Evolutionary conservation across 2,329 filamentous ascomycete species (phyloP).

Genomic region (Cytospora chrysosperma): DNA sequence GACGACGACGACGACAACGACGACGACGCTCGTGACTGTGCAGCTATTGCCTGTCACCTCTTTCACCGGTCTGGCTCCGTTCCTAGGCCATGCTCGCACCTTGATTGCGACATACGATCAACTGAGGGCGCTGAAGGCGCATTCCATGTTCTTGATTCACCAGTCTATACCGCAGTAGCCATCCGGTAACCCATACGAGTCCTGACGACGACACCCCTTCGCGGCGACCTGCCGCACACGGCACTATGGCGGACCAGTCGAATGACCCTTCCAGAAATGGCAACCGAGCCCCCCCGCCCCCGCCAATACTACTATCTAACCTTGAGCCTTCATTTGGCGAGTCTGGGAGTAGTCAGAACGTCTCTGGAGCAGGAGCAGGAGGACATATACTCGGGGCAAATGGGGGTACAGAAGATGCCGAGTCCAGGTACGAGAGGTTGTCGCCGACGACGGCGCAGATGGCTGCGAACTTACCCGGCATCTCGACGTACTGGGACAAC

Average conservation of each 20-base stretch:
- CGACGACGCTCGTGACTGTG: neutral
- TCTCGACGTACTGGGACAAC: constrained; percentile 53
- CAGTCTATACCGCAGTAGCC: constrained; percentile 1
- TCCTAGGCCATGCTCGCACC: constrained; percentile 15
- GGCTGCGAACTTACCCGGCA: constrained; percentile 40
- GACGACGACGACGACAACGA: neutral
- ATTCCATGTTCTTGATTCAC: constrained; percentile 3
- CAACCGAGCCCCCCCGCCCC: constrained; percentile 12
- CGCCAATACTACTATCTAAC: constrained; percentile 12
- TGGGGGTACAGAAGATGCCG: constrained; percentile 7
- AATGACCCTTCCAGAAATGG: constrained; percentile 11
- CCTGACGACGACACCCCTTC: neutral
- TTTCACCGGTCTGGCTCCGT: neutral
- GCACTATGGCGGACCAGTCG: constrained; percentile 23
- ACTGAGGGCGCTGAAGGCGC: constrained; percentile 22
- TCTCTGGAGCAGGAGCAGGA: neutral
- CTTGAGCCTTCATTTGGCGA: constrained; percentile 25
- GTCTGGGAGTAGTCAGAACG: constrained; percentile 3
- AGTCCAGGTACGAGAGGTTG: constrained; percentile 23
- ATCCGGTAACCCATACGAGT: constrained; percentile 4
- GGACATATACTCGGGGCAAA: constrained; percentile 2
- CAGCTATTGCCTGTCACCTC: neutral
- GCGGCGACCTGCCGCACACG: neutral
- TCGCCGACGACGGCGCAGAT: constrained; percentile 31
- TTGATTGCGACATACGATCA: constrained; percentile 1